These are phyloP conservation scores for Alternaria triticimaculans DNA, from an alignment of 2,329 filamentous ascomycete species.

Conservation along the genomic window DNA sequence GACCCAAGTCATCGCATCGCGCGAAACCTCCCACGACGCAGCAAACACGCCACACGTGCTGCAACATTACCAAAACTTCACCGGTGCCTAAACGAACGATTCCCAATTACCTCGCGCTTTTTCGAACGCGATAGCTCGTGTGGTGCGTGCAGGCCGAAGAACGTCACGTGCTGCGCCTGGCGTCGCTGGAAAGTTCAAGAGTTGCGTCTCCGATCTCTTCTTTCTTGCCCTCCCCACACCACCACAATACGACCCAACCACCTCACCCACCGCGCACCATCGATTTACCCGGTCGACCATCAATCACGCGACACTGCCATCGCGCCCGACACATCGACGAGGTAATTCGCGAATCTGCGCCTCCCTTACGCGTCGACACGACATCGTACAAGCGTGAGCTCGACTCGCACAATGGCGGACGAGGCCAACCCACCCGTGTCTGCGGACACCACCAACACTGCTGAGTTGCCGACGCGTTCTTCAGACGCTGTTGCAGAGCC, in stretches of 20 bases:
- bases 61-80: conserved; percentile 23
- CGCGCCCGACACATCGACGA: conserved; percentile 31
- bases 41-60: conserved; percentile 29
- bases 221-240: conserved; percentile 36
- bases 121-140: conserved; percentile 15
- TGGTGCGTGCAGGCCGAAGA: conserved; percentile 18
- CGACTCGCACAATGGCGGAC: conserved; percentile 47
- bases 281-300: conserved; percentile 39
- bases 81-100: conserved; percentile 13
- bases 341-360: conserved; percentile 39
- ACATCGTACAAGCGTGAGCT: conserved; percentile 43
- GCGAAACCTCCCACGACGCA: conserved; percentile 35
- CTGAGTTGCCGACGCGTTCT: conserved; percentile 41
- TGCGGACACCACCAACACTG: conserved; percentile 34
- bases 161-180: conserved; percentile 28
- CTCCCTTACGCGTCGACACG: conserved; percentile 45
- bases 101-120: conserved; percentile 32
- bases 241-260: conserved; percentile 40
- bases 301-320: conserved; percentile 37
- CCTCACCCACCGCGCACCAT: conserved; percentile 47
- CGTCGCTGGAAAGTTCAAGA: conserved; percentile 27
- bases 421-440: conserved; percentile 36
- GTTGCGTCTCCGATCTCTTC: conserved; percentile 26
- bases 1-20: conserved; percentile 30
- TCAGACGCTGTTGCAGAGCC: conserved; percentile 35